Conservation (phyloP, 2,329 filamentous ascomycete species). For the Colletotrichum australisinense region DNA sequence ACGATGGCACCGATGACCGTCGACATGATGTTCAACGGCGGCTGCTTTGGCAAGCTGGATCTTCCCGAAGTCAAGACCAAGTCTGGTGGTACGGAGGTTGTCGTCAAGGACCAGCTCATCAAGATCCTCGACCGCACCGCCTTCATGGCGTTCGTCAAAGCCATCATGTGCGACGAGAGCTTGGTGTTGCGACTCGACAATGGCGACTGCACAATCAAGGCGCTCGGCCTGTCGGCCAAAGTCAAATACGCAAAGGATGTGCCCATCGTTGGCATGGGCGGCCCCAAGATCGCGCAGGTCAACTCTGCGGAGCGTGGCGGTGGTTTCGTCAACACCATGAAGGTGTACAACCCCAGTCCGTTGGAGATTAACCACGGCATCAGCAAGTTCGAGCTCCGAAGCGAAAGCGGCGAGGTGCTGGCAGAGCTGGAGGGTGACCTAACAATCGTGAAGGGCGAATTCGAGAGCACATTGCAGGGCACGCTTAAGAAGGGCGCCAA, state of each 20-base stretch:
- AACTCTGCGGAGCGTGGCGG: conserved; percentile 37
- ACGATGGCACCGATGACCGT: conserved; percentile 44
- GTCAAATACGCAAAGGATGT: conserved; percentile 44
- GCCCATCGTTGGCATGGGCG: conserved; percentile 42
- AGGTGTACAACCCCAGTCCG: conserved; percentile 43
- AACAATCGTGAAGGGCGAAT: conserved; percentile 41
- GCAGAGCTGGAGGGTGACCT: conserved; percentile 44
- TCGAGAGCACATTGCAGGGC: conserved; percentile 44
- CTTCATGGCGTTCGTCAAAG: conserved; percentile 46
- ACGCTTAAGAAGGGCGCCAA: conserved; percentile 30
- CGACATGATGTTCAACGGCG: conserved; percentile 44
- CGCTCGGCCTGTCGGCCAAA: conserved; percentile 40
- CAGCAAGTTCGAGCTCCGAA: conserved; percentile 46
- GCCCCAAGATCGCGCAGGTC: conserved; percentile 39
- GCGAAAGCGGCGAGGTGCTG: conserved; percentile 40
- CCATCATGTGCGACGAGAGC: conserved; percentile 43
- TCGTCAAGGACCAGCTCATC: conserved; percentile 42
- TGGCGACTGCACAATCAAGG: conserved; percentile 41
- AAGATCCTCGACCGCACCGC: conserved; percentile 42
- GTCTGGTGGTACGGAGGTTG: conserved; percentile 42
- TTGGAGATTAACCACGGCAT: conserved; percentile 46
- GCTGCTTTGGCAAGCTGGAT: conserved; percentile 43
- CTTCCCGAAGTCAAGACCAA: conserved; percentile 44
- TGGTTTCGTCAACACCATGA: conserved; percentile 38
- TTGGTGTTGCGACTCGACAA: conserved; percentile 44